Evolutionary conservation across 169 alveolate species (phyloP).

Genomic region (Cryptosporidium ubiquitum): DNA sequence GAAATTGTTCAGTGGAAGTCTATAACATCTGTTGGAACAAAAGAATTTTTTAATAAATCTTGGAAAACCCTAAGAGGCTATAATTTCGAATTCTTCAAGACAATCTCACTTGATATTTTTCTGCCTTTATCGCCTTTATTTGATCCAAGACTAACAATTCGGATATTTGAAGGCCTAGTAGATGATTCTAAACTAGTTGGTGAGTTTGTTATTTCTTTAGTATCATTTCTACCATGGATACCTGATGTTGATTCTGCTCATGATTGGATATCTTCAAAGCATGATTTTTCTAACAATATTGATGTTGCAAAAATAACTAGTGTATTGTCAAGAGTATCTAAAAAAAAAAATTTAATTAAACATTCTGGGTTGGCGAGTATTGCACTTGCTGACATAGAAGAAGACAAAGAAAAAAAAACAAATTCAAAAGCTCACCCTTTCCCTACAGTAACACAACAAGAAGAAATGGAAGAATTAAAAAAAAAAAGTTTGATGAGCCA

Average conservation of each 20-base stretch:
- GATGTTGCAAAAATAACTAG: slow-evolving; percentile 78
- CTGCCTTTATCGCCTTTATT: slow-evolving; percentile 87
- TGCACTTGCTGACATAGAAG: slow-evolving; percentile 70
- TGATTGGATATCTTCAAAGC: slow-evolving; percentile 80
- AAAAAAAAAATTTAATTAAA: slow-evolving; percentile 30
- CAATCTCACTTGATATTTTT: slow-evolving; percentile 81
- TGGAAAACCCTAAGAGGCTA: slow-evolving; percentile 82
- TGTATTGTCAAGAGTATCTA: slow-evolving; percentile 56
- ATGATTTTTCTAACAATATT: slow-evolving; percentile 82
- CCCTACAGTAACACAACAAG: slow-evolving; percentile 37
- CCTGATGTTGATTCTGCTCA: slow-evolving; percentile 80
- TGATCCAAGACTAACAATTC: slow-evolving; percentile 87
- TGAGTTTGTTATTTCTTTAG: slow-evolving; percentile 80
- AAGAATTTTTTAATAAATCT: slow-evolving; percentile 78
- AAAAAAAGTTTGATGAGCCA: slow-evolving; percentile 57
- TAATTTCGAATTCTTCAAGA: slow-evolving; percentile 86
- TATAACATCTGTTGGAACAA: slow-evolving; percentile 43
- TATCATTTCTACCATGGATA: slow-evolving; percentile 85
- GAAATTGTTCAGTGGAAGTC: slow-evolving; percentile 52
- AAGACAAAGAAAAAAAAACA: slow-evolving; percentile 11
- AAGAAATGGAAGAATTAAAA: slow-evolving; percentile 69
- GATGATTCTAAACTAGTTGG: slow-evolving; percentile 83
- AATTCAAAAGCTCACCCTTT: slow-evolving; percentile 37
- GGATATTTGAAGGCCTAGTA: slow-evolving; percentile 80
- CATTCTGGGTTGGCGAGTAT: slow-evolving; percentile 70